Evolutionary conservation across 345 rosid species (phyloP).

Genomic region (Pseudoturritis turrita): DNA sequence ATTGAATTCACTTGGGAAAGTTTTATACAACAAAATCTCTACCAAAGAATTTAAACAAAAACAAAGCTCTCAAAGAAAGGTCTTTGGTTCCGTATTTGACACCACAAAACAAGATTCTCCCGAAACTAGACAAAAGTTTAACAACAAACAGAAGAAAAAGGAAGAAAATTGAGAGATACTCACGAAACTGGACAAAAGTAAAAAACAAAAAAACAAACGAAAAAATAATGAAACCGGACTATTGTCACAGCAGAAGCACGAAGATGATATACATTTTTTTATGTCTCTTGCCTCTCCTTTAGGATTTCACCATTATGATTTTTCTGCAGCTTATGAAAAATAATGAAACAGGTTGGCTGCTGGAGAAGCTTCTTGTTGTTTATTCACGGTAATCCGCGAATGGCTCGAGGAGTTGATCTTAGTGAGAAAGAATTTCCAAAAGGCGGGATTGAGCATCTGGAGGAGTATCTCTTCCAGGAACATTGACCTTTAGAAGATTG

Average conservation of each 20-base stretch:
- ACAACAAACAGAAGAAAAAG: not conserved
- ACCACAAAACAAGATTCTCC: not conserved
- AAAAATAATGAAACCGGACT: not conserved
- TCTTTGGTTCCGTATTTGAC: not conserved
- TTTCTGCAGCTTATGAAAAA: conserved; percentile 24
- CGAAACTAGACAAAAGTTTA: not conserved
- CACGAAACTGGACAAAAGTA: not conserved
- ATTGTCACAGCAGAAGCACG: not conserved
- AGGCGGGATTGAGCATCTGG: conserved; percentile 68
- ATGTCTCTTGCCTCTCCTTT: conserved; percentile 16
- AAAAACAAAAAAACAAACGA: not conserved
- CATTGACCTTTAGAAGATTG: conserved; percentile 70
- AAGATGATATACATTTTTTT: conserved; percentile 24
- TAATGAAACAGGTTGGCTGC: conserved; percentile 13
- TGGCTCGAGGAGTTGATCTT: conserved; percentile 12
- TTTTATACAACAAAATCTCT: conserved; percentile 17
- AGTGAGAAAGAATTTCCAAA: conserved; percentile 53
- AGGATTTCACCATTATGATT: conserved; percentile 8
- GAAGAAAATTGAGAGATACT: not conserved
- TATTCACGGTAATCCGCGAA: conserved; percentile 9
- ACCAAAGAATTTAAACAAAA: conserved; percentile 21
- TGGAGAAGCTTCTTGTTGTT: conserved; percentile 26
- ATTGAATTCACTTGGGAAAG: not conserved
- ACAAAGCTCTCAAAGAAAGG: conserved; percentile 11
- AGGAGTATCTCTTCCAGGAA: conserved; percentile 90